Percentiles rank a stretch among this genome's conserved stretches.
These are phyloP conservation scores for Rhizophora mangle DNA, from an alignment of 345 rosid species.

Conservation along the genomic window DNA sequence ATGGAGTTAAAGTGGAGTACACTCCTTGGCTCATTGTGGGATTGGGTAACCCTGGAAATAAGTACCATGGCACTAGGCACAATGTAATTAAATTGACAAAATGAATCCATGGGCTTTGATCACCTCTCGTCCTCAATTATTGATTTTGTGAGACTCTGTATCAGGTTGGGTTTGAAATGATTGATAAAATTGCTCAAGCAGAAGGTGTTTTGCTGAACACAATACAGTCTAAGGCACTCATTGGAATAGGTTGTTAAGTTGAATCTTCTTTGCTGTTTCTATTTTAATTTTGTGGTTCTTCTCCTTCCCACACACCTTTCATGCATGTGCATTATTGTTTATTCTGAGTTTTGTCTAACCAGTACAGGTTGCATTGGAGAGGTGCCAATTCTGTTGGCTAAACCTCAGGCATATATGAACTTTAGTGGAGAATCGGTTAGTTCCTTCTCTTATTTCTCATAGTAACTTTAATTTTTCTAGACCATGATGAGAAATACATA, in stretches of 20 bases:
- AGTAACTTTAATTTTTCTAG: neutral
- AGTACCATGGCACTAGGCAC: slow-evolving; percentile 93
- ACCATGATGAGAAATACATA: neutral
- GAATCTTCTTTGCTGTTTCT: slow-evolving; percentile 10
- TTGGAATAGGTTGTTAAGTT: slow-evolving; percentile 75
- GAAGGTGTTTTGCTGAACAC: slow-evolving; percentile 69
- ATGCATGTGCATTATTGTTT: slow-evolving; percentile 26
- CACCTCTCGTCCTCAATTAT: neutral
- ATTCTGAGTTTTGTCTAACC: slow-evolving; percentile 35
- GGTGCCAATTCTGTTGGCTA: slow-evolving; percentile 77
- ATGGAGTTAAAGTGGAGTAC: slow-evolving; percentile 57
- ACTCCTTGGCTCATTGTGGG: slow-evolving; percentile 95
- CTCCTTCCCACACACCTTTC: neutral
- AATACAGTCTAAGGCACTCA: slow-evolving; percentile 79
- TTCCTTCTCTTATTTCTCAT: slow-evolving; percentile 12
- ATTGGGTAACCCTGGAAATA: slow-evolving; percentile 91
- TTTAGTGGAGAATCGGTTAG: slow-evolving; percentile 91
- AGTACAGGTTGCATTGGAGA: slow-evolving; percentile 84
- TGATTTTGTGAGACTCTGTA: slow-evolving; percentile 12
- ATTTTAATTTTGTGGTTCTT: neutral
- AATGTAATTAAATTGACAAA: slow-evolving; percentile 47
- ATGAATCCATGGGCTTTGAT: neutral
- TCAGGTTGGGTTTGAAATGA: slow-evolving; percentile 94
- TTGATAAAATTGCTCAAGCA: slow-evolving; percentile 57
- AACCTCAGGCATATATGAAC: slow-evolving; percentile 94